Percentiles rank a stretch among this genome's conserved stretches.
Conservation (phyloP, 2,329 filamentous ascomycete species). For the Xylariales sp. region DNA sequence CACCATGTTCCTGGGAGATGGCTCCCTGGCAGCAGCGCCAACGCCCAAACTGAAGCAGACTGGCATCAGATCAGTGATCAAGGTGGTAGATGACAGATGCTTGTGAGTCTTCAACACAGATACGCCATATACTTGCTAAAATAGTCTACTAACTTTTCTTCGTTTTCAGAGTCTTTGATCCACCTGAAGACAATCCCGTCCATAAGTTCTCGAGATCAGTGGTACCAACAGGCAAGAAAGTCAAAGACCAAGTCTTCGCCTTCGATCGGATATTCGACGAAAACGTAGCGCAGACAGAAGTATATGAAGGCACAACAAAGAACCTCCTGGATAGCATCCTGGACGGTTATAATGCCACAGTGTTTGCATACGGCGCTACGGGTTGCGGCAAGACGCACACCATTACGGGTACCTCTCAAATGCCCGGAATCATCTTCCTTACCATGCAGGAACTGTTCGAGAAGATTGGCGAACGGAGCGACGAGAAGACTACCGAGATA, state of each 20-base stretch:
- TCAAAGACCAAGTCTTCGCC: conserved; percentile 95
- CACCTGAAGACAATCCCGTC: conserved; percentile 89
- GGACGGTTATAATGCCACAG: conserved; percentile 97
- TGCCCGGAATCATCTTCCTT: conserved; percentile 96
- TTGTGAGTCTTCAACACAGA: conserved; percentile 62
- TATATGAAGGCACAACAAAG: conserved; percentile 91
- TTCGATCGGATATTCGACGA: conserved; percentile 98
- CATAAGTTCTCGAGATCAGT: conserved; percentile 82
- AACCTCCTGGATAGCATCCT: conserved; percentile 89
- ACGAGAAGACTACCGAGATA: conserved; percentile 85
- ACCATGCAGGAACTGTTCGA: conserved; percentile 99
- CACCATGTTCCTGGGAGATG: conserved; percentile 91
- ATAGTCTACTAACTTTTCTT: neutral
- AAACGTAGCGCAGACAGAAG: conserved; percentile 83
- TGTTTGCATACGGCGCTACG: conserved; percentile 96
- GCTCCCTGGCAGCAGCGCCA: conserved; percentile 82
- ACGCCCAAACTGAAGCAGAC: conserved; percentile 80
- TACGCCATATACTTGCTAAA: neutral
- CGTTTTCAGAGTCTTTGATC: conserved; percentile 78
- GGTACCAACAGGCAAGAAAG: conserved; percentile 78
- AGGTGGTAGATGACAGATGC: conserved; percentile 93
- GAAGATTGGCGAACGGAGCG: conserved; percentile 79
- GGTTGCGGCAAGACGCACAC: conserved; percentile 99
- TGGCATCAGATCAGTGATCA: conserved; percentile 86
- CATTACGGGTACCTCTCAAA: conserved; percentile 85